Evolutionary conservation across 768 basidiomycete genomes (phyloP).

Genomic region (Podaxis sp.): DNA sequence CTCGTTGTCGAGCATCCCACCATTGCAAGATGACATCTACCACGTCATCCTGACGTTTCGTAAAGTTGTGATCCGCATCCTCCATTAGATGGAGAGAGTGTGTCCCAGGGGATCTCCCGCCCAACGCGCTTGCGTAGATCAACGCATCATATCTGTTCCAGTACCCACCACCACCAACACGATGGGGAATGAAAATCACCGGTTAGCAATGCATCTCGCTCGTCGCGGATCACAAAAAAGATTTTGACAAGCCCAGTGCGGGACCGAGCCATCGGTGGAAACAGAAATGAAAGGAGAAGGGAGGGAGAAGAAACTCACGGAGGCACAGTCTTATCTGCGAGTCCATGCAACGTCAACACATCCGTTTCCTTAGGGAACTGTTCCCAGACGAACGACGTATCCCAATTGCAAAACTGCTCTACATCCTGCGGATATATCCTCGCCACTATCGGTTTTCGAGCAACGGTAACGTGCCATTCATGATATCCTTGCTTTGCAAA

Average conservation of each 20-base stretch:
- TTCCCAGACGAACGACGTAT: conserved; percentile 68
- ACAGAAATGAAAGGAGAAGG: neutral
- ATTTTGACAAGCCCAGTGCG: neutral
- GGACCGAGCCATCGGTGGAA: neutral
- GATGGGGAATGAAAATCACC: neutral
- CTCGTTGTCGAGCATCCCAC: conserved; percentile 50
- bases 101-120: conserved; percentile 59
- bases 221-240: conserved; percentile 1
- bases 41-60: conserved; percentile 65
- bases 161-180: neutral
- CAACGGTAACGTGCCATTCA: conserved; percentile 64
- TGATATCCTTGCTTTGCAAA: conserved; percentile 60
- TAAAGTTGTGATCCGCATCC: conserved; percentile 79
- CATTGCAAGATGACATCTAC: conserved; percentile 69
- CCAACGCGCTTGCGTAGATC: conserved; percentile 65
- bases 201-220: neutral
- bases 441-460: conserved; percentile 54
- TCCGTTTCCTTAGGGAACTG: conserved; percentile 61
- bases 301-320: conserved; percentile 45
- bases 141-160: conserved; percentile 62
- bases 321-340: conserved; percentile 66
- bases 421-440: conserved; percentile 61
- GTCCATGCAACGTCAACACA: conserved; percentile 79
- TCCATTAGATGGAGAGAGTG: conserved; percentile 72
- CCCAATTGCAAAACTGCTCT: conserved; percentile 60